These are phyloP conservation scores for Taphrina communis DNA, from an alignment of 1,139 yeast genomes.

Conservation along the genomic window DNA sequence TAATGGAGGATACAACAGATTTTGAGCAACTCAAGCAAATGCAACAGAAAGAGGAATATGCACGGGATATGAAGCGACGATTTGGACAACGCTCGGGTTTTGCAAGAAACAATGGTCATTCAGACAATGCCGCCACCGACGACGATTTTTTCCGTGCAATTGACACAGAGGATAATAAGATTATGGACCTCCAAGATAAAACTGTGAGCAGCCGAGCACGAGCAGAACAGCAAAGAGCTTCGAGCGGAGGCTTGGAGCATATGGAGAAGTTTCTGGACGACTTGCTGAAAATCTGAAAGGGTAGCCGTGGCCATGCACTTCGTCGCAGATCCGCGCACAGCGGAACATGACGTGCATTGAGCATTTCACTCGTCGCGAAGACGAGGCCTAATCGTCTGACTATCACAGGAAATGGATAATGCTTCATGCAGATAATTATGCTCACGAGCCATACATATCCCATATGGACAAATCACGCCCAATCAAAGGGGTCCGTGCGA, in stretches of 20 bases:
- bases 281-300: slow-evolving; percentile 8
- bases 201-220: too few species aligned
- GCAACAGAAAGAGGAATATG: slow-evolving; percentile 37
- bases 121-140: background rate
- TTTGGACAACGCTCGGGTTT: slow-evolving; percentile 29
- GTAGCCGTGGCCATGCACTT: background rate
- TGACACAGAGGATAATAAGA: background rate
- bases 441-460: background rate
- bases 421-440: background rate
- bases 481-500: slow-evolving; percentile 4
- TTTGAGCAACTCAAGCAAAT: slow-evolving; percentile 23
- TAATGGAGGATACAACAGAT: slow-evolving; percentile 30
- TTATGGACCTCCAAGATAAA: background rate
- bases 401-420: background rate
- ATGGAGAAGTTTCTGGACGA: slow-evolving; percentile 25
- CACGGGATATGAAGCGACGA: slow-evolving; percentile 22
- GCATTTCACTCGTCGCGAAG: too few species aligned
- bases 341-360: too few species aligned
- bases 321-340: too few species aligned
- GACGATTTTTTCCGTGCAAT: slow-evolving; percentile 10
- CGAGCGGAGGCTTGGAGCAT: background rate
- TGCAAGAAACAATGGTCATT: background rate
- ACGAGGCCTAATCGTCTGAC: too few species aligned
- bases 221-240: slow-evolving; percentile 3
- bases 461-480: background rate